Evolutionary conservation across 108 stramenopile genomes (phyloP).

Genomic region (Ochromonas danica): DNA sequence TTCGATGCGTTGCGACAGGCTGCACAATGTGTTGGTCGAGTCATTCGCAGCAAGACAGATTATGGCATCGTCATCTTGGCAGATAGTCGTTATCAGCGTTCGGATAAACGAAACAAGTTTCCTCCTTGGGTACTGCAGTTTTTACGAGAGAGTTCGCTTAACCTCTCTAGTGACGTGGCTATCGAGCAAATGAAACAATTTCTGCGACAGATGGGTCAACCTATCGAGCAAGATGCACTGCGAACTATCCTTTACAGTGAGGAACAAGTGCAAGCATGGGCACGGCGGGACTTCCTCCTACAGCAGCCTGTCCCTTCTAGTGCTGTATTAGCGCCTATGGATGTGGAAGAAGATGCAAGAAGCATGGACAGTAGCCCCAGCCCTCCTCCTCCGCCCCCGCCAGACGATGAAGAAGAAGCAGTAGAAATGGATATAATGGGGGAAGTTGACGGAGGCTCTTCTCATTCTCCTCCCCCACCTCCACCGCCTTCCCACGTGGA

Average conservation of each 20-base stretch:
- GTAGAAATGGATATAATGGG: too few relatives aligned
- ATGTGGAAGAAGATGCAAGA: too few relatives aligned
- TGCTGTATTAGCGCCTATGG: too few relatives aligned
- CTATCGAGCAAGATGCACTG: slow-evolving; percentile 66
- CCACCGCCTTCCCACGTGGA: too few relatives aligned
- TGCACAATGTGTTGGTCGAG: slow-evolving; percentile 87
- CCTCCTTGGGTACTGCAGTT: slow-evolving; percentile 97
- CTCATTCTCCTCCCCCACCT: too few relatives aligned
- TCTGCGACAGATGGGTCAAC: slow-evolving; percentile 91
- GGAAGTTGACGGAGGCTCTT: too few relatives aligned
- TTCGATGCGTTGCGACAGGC: slow-evolving; percentile 92
- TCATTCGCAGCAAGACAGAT: slow-evolving; percentile 90
- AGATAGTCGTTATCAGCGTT: slow-evolving; percentile 84
- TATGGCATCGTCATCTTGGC: slow-evolving; percentile 94
- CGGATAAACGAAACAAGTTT: slow-evolving; percentile 90
- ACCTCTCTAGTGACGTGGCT: slow-evolving; percentile 85
- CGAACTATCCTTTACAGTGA: neutral
- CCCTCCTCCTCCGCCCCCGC: too few relatives aligned
- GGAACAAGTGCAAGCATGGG: neutral
- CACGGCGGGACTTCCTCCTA: too few relatives aligned
- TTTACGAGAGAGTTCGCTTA: slow-evolving; percentile 76
- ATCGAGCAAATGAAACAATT: slow-evolving; percentile 71
- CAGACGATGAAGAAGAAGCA: too few relatives aligned
- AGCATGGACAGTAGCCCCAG: too few relatives aligned
- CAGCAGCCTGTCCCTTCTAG: too few relatives aligned